Evolutionary conservation across 176 grass and related monocot genomes (phyloP), one percentile per base, ranked within the genome.

Genomic region (Raddia guianensis): DNA sequence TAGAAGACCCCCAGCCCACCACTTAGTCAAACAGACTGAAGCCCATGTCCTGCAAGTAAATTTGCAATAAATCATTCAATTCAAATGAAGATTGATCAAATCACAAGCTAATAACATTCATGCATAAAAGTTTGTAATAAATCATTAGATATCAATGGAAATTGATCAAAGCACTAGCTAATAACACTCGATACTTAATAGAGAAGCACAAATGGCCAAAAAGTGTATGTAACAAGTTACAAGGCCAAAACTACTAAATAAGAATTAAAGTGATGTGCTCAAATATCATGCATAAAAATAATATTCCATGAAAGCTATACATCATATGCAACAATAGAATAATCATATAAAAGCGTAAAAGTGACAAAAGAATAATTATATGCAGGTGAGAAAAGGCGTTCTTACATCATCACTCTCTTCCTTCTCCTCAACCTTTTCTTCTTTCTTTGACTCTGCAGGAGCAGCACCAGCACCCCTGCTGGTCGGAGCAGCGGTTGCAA

Each of bases 381-480:
- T 2, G 53, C 0, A 14, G 0, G 5, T 0, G 5, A 40, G 52
- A 73, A 21, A 1, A 1, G 20, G 2, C 34, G 0, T 46, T 53
- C 82, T 91, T 85, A 91, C 90, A 59, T 91, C 90, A 58, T 91
- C 86, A 2, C 86, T 88, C 40, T 91, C 90, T 79, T 91, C 90
- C 74, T 91, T 91, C 82, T 91, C 90, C 53, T 88, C 86, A 5
- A 83, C 90, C 70, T 88, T 88, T 9, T 88, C 86, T 82, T 91
- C 90, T 43, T 91, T 91, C 82, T 91, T 91, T 2, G 70, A 46
- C 82, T 89, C 87, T 35, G 73, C 76, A 66, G 86, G 76, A 61
- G 79, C 77, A 15, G 43, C 80, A 53, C 15, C 53, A 73, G 59
- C 80, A 72, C 5, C 6, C 15, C 73, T 72, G 12, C 72, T 66